These are phyloP conservation scores for Gliomastix tumulicola DNA, from an alignment of 2,329 filamentous ascomycete species.

Conservation along the genomic window DNA sequence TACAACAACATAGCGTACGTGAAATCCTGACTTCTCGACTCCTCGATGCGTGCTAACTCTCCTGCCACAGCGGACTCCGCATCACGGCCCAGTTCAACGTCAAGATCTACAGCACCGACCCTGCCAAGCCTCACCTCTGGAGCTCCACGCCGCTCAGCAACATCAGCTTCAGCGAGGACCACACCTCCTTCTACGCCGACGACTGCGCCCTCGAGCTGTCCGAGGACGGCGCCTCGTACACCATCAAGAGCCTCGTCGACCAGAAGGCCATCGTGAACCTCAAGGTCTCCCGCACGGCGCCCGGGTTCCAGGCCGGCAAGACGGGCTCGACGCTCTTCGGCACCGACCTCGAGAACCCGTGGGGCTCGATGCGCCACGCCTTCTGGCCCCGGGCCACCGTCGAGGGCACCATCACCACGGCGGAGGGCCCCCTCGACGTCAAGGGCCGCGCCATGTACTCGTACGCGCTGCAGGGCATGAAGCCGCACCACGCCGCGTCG, in stretches of 20 bases:
- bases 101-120: slow-evolving; percentile 79
- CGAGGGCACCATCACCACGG: slow-evolving; percentile 78
- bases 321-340: slow-evolving; percentile 81
- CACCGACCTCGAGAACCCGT: slow-evolving; percentile 77
- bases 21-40: not conserved
- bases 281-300: slow-evolving; percentile 67
- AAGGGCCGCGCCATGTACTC: slow-evolving; percentile 73
- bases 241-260: slow-evolving; percentile 86
- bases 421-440: slow-evolving; percentile 69
- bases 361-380: slow-evolving; percentile 85
- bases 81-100: slow-evolving; percentile 90
- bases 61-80: slow-evolving; percentile 64
- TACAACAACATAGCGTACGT: slow-evolving; percentile 94
- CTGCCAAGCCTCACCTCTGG: slow-evolving; percentile 72
- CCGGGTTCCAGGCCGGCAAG: slow-evolving; percentile 79
- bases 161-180: slow-evolving; percentile 77
- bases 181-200: slow-evolving; percentile 77
- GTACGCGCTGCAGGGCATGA: slow-evolving; percentile 94
- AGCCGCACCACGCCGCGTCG: slow-evolving; percentile 90
- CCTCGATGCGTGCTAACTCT: slow-evolving; percentile 9
- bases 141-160: slow-evolving; percentile 73
- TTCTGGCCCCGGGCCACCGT: slow-evolving; percentile 89
- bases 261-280: slow-evolving; percentile 77
- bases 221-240: slow-evolving; percentile 74
- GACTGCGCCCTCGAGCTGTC: slow-evolving; percentile 80